Evolutionary conservation across 1,284 basidiomycete species (phyloP).

Genomic region (Bjerkandera adusta): DNA sequence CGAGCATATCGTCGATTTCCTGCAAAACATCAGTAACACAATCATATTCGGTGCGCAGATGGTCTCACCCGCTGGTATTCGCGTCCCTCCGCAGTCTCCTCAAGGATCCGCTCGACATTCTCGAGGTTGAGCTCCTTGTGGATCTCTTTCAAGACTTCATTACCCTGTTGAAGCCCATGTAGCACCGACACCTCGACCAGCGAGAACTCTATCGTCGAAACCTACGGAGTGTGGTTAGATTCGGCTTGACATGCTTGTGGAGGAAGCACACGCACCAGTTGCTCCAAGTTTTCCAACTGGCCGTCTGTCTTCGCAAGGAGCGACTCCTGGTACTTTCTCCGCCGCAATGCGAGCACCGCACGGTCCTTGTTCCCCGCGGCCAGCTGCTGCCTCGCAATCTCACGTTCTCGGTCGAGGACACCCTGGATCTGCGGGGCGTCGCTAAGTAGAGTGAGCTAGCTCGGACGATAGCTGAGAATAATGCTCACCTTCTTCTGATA

Average conservation of each 20-base stretch:
- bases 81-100: slow-evolving; percentile 88
- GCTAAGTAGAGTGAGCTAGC: neutral
- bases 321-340: slow-evolving; percentile 92
- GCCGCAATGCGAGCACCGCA: slow-evolving; percentile 83
- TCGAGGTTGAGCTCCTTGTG: slow-evolving; percentile 93
- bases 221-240: slow-evolving; percentile 47
- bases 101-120: slow-evolving; percentile 90
- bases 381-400: slow-evolving; percentile 84
- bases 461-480: neutral
- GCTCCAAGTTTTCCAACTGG: slow-evolving; percentile 88
- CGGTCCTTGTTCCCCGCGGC: slow-evolving; percentile 82
- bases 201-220: slow-evolving; percentile 95
- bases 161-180: slow-evolving; percentile 92
- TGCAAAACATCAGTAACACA: slow-evolving; percentile 9
- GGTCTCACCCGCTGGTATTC: slow-evolving; percentile 83
- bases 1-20: slow-evolving; percentile 92
- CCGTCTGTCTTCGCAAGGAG: slow-evolving; percentile 86
- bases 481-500: slow-evolving; percentile 87
- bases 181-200: slow-evolving; percentile 91
- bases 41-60: neutral
- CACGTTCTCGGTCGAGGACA: slow-evolving; percentile 84
- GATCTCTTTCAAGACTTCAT: slow-evolving; percentile 89
- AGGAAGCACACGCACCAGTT: slow-evolving; percentile 60
- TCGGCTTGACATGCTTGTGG: neutral
- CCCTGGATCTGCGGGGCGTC: slow-evolving; percentile 71